phyloP scores from a whole-genome alignment of 2,329 filamentous ascomycete species.

The Bipolaris victoriae region DNA sequence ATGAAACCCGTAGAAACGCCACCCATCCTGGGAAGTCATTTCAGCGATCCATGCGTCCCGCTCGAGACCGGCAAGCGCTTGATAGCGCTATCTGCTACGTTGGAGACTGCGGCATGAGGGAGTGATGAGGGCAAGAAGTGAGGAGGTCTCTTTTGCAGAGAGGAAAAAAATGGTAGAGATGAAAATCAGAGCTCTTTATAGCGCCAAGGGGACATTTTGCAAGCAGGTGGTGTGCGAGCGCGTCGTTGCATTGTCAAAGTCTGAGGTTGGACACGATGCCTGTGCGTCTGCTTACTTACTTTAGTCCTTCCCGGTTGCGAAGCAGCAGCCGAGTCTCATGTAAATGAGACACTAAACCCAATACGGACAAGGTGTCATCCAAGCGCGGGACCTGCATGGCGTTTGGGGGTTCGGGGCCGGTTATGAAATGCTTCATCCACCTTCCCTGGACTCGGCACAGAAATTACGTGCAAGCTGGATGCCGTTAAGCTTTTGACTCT shows the following conservation, averaged over 20 bases:
- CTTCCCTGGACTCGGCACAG: not conserved
- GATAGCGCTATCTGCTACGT: not conserved
- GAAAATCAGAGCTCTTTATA: no score
- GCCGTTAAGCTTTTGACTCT: constrained; percentile 6
- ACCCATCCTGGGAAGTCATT: not conserved
- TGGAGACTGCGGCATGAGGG: not conserved
- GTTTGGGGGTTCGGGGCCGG: constrained; percentile 1
- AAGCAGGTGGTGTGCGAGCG: not conserved
- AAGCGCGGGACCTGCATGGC: not conserved
- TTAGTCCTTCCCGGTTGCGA: not conserved
- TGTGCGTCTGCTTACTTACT: not conserved
- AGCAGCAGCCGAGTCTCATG: constrained; percentile 11
- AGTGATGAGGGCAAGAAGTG: no score
- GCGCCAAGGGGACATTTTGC: not conserved
- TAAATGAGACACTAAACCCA: constrained; percentile 2
- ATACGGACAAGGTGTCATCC: constrained; percentile 4
- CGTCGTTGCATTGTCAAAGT: not conserved
- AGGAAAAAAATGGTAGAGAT: no score
- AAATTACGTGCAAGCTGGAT: not conserved
- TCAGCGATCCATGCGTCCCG: not conserved
- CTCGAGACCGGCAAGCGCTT: not conserved
- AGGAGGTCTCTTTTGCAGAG: no score
- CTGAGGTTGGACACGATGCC: not conserved
- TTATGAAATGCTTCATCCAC: constrained; percentile 8
- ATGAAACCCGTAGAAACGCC: not conserved